Evolutionary conservation across 1,284 basidiomycete species (phyloP), one percentile per base, ranked within the genome.

Genomic region (Rhodotorula sp.): DNA sequence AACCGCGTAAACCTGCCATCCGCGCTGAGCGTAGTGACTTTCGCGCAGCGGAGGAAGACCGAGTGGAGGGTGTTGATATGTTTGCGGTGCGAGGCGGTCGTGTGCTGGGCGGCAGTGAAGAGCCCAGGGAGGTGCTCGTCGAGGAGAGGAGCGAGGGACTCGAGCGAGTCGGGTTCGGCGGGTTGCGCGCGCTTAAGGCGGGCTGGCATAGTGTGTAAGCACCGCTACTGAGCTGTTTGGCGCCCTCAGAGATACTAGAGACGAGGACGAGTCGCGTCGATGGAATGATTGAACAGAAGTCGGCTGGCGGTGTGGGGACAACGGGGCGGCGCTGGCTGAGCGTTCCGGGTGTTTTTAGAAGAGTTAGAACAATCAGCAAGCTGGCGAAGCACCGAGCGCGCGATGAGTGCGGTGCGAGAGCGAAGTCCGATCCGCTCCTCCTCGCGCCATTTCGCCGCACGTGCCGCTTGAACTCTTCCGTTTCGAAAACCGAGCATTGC

Each of bases 51-150:
- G 26, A 83, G 77, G 75, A 96, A 93, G 52, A 94, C 81, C 79
- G 94, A 93, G 82, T 90, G 86, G 3, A 98, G 85, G 0, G 89
- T 87, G 60, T 94, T 89, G 68, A 88, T 86, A 81, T 97, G 96
- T 84, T 98, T 98, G 71, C 89, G 86, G 80, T 92, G 94, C 79
- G 92, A 94, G 11, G 94, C 91, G 16, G 88, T 80, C 0, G 91
- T 88, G 52, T 83, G 81, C 79, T 98, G 95, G 0, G 87, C 89
- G 80, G 97, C 91, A 65, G 91, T 89, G 69, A 92, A 91, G 59
- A 78, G 58, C 2, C 50, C 44, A 4, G 64, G 64, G 20, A 74
- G n/a, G 18, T 72, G 70, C 9, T 54, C 48, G 37, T 55, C 53
- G 59, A 72, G 62, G 8, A 51, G 52, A 9, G 37, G 46, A 8